Percentiles rank a stretch among this genome's conserved stretches.
These are phyloP conservation scores for Astragalus membranaceus DNA, from an alignment of 306 rosid genomes.

Conservation along the genomic window DNA sequence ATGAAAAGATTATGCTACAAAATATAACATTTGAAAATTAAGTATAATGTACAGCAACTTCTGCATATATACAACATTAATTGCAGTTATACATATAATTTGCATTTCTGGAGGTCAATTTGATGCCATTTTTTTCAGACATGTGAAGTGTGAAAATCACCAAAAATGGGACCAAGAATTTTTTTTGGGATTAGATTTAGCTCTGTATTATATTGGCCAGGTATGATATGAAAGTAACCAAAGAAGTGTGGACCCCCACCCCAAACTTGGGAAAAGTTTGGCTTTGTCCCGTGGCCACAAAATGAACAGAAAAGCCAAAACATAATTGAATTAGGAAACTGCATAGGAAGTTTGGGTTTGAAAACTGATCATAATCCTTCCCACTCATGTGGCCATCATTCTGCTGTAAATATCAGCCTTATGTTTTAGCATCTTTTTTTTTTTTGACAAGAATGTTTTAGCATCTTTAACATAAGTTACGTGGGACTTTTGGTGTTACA, in stretches of 20 bases:
- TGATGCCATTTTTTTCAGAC: neutral
- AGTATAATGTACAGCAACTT: too few relatives aligned
- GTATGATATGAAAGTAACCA: neutral
- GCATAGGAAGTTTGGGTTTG: neutral
- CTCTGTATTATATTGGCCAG: neutral
- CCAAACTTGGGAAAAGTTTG: neutral
- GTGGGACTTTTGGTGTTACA: neutral
- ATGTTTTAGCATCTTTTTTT: too few relatives aligned
- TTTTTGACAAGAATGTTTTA: too few relatives aligned
- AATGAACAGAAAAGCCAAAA: neutral
- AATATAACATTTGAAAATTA: too few relatives aligned
- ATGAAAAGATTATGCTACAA: too few relatives aligned
- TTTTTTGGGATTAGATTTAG: neutral
- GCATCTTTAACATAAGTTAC: neutral
- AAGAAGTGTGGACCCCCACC: neutral
- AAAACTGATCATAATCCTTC: neutral
- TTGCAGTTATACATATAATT: too few relatives aligned
- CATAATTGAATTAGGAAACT: neutral
- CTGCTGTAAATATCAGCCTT: neutral
- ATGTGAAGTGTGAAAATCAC: neutral
- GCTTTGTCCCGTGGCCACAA: neutral
- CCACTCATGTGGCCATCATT: neutral
- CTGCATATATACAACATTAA: too few relatives aligned
- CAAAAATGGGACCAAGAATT: neutral
- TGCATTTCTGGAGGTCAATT: neutral